Evolutionary conservation across 148 eudicot species (phyloP), one percentile per base, ranked within the genome.

Genomic region (Camellia japonica): DNA sequence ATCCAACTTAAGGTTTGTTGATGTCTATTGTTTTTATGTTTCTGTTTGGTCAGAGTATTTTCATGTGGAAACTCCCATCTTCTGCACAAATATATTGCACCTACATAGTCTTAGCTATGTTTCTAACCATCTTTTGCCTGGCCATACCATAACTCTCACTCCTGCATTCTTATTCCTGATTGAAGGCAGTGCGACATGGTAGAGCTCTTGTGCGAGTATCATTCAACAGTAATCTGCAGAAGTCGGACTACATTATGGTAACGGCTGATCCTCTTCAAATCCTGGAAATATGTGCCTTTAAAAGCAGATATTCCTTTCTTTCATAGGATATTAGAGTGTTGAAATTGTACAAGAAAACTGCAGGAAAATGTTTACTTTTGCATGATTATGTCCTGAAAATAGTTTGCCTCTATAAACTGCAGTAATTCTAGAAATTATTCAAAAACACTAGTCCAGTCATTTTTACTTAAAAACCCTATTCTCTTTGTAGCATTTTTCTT

Each of bases 181-280:
- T 86, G 78, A 78, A 91, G 87, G 97, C 91, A 68, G 42, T 87
- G 79, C 88, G 79, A 43, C 85, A 87, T 80, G 98, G 98, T 68
- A 85, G 79, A 85, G 97, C 97, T 81, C 91, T 94, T 80, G 80
- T 94, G 78, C 88, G 77, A 70, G 83, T 91, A 76, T 85, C 85
- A 67, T 82, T 93, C 23, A 74, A 71, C 79, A 86, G 79, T 71
- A 84, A 88, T 75, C 86, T 75, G 16, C 80, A 82, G 74, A 92
- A 94, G 79, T 89, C 95, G 43, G 97, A 90, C 86, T 93, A 91
- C 70, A 64, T 93, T 62, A 78, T 94, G 91, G 94, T 91, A 86
- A 80, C 3, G 7, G 82, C 81, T 16, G 8, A 49, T 54, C 73
- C 71, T 67, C 23, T 23, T 69, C 38, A 12, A 6, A 54, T 5